These are phyloP conservation scores for Solanum sejunctum DNA, from an alignment of 257 asterid genomes.

Conservation along the genomic window DNA sequence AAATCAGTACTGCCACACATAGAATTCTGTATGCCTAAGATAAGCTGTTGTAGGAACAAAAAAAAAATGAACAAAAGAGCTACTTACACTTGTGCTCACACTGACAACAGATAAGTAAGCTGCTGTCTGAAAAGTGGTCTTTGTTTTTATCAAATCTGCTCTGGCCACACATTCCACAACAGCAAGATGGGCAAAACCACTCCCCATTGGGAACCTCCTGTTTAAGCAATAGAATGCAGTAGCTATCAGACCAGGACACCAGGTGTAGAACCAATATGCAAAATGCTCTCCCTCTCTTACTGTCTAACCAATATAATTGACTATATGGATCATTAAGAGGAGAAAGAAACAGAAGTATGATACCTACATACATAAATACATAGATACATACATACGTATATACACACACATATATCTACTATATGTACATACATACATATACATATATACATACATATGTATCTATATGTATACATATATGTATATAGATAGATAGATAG, in stretches of 20 bases:
- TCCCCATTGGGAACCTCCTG: conserved; percentile 69
- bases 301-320: background rate
- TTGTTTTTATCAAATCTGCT: conserved; percentile 10
- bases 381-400: too few relatives aligned
- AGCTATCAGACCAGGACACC: background rate
- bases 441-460: too few relatives aligned
- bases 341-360: background rate
- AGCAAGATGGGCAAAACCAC: conserved; percentile 81
- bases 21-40: background rate
- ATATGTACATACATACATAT: too few relatives aligned
- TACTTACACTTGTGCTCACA: conserved; percentile 68
- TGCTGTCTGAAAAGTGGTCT: conserved; percentile 14
- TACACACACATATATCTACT: too few relatives aligned
- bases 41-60: background rate
- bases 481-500: too few relatives aligned
- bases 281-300: background rate
- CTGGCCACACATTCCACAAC: conserved; percentile 54
- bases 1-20: background rate
- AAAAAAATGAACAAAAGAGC: background rate
- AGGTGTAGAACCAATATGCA: background rate
- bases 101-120: conserved; percentile 36
- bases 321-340: background rate
- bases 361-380: background rate
- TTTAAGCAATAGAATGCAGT: conserved; percentile 1
- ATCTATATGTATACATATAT: too few relatives aligned